These are phyloP conservation scores for Lachnellula willkommii DNA, from an alignment of 2,329 filamentous ascomycete genomes.

Conservation along the genomic window DNA sequence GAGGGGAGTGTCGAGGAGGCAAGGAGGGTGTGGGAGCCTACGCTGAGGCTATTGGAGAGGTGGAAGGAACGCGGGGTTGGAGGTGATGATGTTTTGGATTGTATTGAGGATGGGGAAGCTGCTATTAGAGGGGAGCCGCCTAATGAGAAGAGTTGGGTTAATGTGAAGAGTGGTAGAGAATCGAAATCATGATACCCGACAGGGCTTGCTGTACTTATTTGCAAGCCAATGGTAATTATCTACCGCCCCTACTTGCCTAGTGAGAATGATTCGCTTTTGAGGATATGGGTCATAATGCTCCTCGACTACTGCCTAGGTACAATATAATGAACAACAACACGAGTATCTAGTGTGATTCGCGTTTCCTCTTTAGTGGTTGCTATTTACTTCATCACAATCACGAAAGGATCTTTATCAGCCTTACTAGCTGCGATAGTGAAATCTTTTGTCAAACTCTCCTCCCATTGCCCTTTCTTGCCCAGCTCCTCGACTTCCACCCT, in stretches of 20 bases:
- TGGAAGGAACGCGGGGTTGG: constrained; percentile 32
- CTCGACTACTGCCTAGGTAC: no score
- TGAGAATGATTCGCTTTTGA: no score
- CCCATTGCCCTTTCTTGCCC: constrained; percentile 13
- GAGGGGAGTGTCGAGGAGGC: constrained; percentile 61
- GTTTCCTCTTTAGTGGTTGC: neutral
- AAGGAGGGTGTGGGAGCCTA: constrained; percentile 36
- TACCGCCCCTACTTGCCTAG: neutral
- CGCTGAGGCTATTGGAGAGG: constrained; percentile 22
- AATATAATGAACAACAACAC: no score
- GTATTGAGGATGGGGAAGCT: constrained; percentile 32
- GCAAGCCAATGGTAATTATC: no score
- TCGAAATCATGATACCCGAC: constrained; percentile 12
- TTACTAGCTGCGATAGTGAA: constrained; percentile 65
- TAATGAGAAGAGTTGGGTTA: constrained; percentile 21
- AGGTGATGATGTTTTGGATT: constrained; percentile 28
- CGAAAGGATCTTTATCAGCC: constrained; percentile 81
- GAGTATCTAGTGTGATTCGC: no score
- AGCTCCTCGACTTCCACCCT: constrained; percentile 30
- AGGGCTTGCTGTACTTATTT: neutral
- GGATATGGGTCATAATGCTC: no score
- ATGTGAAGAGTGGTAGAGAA: constrained; percentile 11
- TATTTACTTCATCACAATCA: constrained; percentile 48
- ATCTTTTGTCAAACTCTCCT: constrained; percentile 25
- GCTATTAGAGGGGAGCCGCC: constrained; percentile 28